Evolutionary conservation across 805 yeast species (phyloP), one percentile per base, ranked within the genome.

Genomic region (Vanderwaltozyma verrucispora): DNA sequence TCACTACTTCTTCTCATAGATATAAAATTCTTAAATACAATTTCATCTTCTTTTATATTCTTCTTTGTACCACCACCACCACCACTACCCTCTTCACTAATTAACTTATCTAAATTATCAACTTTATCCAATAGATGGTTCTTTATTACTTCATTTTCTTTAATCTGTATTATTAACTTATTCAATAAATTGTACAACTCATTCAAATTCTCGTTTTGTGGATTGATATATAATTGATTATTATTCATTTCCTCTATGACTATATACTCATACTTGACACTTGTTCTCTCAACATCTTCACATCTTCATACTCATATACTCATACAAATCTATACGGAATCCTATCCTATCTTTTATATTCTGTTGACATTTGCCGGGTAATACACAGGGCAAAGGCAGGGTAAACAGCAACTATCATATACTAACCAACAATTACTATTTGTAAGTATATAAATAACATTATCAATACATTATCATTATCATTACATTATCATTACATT

Each of bases 161-260:
- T n/a, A 9, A 33, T n/a, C 11, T 21, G 33, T 2, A n/a, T n/a
- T 6, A 37, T 24, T 12, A 37, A 20, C 6, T 24, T 26, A 15
- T 37, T 30, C 14, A 33, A 12, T n/a, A 37, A 15, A 11, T n/a
- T 17, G n/a, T 37, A 37, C 23, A 37, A 14, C 8, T 37, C 32
- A 12, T 14, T 30, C 13, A 37, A 17, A n/a, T 37, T 37, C n/a
- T 37, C 40, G 14, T 33, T 33, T 23, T 37, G 40, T 4, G 40
- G 40, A 2, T 18, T 32, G 9, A 37, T 33, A 31, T 33, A 37
- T 12, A 33, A 11, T n/a, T 32, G 37, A 7, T 29, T 18, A 3
- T 32, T 17, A 8, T 14, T 18, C 21, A 15, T 23, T 21, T 29
- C 13, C 17, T 5, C 7, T 7, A 11, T 15, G 7, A 15, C 8